Evolutionary conservation across 1,284 basidiomycete genomes (phyloP).

Genomic region (Ganoderma meredithae): DNA sequence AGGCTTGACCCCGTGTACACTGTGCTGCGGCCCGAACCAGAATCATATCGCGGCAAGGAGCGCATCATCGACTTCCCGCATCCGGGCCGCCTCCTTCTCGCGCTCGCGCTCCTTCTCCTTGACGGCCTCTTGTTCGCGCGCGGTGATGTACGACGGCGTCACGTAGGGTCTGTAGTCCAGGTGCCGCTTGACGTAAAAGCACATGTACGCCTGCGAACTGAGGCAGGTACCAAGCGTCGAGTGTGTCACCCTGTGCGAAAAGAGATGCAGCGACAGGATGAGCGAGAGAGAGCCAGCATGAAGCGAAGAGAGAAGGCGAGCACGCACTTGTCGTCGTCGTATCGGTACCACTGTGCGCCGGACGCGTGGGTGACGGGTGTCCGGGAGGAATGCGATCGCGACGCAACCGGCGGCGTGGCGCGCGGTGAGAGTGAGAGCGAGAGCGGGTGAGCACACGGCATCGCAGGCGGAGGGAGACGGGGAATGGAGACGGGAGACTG

Average conservation of each 20-base stretch:
- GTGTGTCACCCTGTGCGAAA: constrained; percentile 65
- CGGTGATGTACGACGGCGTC: constrained; percentile 74
- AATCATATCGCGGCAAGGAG: constrained; percentile 55
- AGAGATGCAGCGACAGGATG: neutral
- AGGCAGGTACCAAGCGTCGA: constrained; percentile 75
- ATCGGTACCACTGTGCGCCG: constrained; percentile 85
- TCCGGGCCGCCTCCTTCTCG: constrained; percentile 59
- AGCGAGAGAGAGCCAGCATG: neutral
- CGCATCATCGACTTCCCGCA: constrained; percentile 70
- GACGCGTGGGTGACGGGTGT: neutral
- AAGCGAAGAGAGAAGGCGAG: constrained; percentile 1
- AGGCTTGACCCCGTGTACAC: constrained; percentile 2
- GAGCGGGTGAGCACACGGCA: constrained; percentile 4
- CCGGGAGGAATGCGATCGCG: constrained; percentile 7
- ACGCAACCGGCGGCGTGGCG: neutral
- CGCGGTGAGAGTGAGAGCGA: constrained; percentile 2
- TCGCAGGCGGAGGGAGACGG: neutral
- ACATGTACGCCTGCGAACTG: constrained; percentile 85
- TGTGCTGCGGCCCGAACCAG: neutral
- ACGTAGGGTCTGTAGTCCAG: constrained; percentile 80
- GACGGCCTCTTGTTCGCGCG: constrained; percentile 70
- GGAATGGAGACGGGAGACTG: constrained; percentile 1
- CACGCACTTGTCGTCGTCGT: constrained; percentile 91
- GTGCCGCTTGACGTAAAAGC: constrained; percentile 90
- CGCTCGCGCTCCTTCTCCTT: constrained; percentile 69